Conservation (phyloP, 805 yeast genomes). For the Zygoascus flipseniorum region DNA sequence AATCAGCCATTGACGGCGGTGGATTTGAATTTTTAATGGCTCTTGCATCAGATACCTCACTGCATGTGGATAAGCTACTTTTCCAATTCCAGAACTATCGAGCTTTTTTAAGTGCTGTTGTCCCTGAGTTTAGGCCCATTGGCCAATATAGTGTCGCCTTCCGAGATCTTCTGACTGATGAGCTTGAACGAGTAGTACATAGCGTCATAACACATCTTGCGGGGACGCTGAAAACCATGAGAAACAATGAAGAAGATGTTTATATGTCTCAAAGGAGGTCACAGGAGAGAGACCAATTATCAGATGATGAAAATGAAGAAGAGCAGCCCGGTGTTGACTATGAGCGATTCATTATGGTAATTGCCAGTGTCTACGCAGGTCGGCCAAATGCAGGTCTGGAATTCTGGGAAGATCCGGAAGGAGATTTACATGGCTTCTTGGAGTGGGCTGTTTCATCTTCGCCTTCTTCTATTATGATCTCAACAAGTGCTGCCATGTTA, state of each 20-base stretch:
- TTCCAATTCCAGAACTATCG: slow-evolving; percentile 5
- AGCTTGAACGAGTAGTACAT: slow-evolving; percentile 21
- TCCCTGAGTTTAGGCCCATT: neutral
- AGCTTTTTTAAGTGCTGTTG: slow-evolving; percentile 2
- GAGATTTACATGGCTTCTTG: slow-evolving; percentile 69
- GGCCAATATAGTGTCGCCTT: slow-evolving; percentile 1
- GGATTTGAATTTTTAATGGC: slow-evolving; percentile 32
- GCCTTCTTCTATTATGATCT: slow-evolving; percentile 15
- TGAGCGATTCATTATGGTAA: slow-evolving; percentile 75
- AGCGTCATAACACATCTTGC: slow-evolving; percentile 29
- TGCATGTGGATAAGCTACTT: neutral
- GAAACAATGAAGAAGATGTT: slow-evolving; percentile 30
- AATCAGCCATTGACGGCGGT: slow-evolving; percentile 27
- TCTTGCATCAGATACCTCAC: slow-evolving; percentile 26
- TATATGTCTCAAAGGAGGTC: neutral
- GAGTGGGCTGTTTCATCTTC: slow-evolving; percentile 71
- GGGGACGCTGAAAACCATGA: slow-evolving; percentile 32
- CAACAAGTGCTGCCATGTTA: slow-evolving; percentile 72
- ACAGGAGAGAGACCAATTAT: neutral
- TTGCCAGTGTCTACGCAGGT: slow-evolving; percentile 57
- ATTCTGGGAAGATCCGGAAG: slow-evolving; percentile 64
- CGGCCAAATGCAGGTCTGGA: slow-evolving; percentile 45
- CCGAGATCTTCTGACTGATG: slow-evolving; percentile 9
- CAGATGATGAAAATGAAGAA: slow-evolving; percentile 17
- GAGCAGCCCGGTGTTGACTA: slow-evolving; percentile 70